Evolutionary conservation across 2,329 filamentous ascomycete species (phyloP), one percentile per base, ranked within the genome.

Genomic region (Stemphylium beticola): DNA sequence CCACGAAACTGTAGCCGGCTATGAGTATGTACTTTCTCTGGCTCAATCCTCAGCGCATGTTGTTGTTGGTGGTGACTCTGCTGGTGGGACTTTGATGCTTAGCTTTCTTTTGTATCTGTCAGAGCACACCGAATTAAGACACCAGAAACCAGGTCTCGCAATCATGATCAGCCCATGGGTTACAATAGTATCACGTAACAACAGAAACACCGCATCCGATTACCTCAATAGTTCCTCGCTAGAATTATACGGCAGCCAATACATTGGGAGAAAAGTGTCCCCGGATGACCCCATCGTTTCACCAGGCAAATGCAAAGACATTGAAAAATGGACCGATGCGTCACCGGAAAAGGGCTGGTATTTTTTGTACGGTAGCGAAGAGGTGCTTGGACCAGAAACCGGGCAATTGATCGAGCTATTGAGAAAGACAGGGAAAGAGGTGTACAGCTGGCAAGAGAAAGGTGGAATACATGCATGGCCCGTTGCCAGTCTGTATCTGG

Each of bases 381-480:
- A 96, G 72, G 87, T 95, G 0, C 87, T 96, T 60, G 86, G 85
- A 1, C 83, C 86, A 0, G 90, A 92, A 60, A 88, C 91, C 15
- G 79, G 84, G 60, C 79, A 81, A 20, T 77, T 92, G 55, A 78
- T 90, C 11, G 73, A 75, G 11, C 74, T 83, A 26, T 78, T 91
- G 52, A 77, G 80, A 53, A 80, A 80, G 44, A 79, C 82, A 12
- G 82, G 82, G 3, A 74, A 85, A 31, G 72, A 81, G 33, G 81
- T 89, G n/a, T 78, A 81, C 49, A 81, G 80, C 50, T 79, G 84
- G 64, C 84, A 85, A 66, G 86, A 90, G 61, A 76, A 80, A 24
- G 87, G 85, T 12, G 87, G 85, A 2, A 87, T 95, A 53, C 91
- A 96, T 74, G 91, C 88, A 10, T 96, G 91, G 92, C 90, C 91